These are phyloP conservation scores for Sporothrix pseudoabietina DNA, from an alignment of 2,329 filamentous ascomycete genomes.

Conservation along the genomic window DNA sequence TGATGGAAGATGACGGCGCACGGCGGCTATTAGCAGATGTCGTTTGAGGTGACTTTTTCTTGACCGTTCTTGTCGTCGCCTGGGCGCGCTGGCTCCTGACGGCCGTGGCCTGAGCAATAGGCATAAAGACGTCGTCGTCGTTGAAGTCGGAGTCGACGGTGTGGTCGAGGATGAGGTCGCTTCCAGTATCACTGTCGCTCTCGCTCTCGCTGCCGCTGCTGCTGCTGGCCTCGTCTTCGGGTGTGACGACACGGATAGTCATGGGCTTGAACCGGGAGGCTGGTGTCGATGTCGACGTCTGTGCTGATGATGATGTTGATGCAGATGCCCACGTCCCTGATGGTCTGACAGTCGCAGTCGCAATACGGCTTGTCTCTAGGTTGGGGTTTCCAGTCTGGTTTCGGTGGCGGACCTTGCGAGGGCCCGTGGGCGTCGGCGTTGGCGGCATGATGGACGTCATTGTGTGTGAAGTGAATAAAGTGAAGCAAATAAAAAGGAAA, in stretches of 20 bases:
- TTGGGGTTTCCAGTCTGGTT: neutral
- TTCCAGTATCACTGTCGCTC: neutral
- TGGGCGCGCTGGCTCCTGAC: slow-evolving; percentile 7
- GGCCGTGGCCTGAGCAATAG: neutral
- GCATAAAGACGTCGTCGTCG: slow-evolving; percentile 22
- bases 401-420: neutral
- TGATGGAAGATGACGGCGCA: neutral
- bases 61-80: neutral
- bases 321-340: neutral
- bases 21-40: neutral
- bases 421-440: neutral
- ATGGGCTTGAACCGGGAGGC: slow-evolving; percentile 5
- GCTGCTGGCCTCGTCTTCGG: slow-evolving; percentile 16
- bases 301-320: neutral
- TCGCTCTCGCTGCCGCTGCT: neutral
- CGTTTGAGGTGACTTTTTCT: neutral
- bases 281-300: neutral
- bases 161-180: neutral
- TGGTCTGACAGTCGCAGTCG: neutral
- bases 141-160: neutral
- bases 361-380: neutral
- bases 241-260: slow-evolving; percentile 16
- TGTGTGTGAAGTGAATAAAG: neutral
- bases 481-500: too few relatives aligned
- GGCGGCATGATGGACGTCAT: neutral